Evolutionary conservation across 2,329 filamentous ascomycete species (phyloP).

Genomic region (Cladosporium velox): DNA sequence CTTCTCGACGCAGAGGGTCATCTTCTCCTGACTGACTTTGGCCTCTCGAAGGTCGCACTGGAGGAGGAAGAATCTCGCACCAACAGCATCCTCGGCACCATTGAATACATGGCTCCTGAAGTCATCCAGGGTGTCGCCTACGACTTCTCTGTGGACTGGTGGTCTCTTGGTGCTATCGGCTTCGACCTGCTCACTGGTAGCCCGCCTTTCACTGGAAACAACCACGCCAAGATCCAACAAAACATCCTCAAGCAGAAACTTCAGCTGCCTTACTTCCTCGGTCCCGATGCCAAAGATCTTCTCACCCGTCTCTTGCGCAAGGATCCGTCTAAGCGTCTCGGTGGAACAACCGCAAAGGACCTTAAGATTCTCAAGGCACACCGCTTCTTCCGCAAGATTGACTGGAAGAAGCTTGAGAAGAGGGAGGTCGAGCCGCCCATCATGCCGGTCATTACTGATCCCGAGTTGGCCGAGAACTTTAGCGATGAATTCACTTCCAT

Average conservation of each 20-base stretch:
- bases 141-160: constrained; percentile 96
- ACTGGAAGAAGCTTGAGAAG: constrained; percentile 84
- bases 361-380: constrained; percentile 83
- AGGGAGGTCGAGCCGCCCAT: constrained; percentile 88
- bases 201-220: constrained; percentile 86
- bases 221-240: constrained; percentile 92
- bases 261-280: constrained; percentile 83
- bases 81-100: constrained; percentile 88
- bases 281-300: constrained; percentile 89
- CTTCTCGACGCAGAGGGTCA: constrained; percentile 89
- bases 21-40: constrained; percentile 92
- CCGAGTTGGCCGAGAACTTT: constrained; percentile 96
- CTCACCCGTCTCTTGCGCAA: constrained; percentile 88
- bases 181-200: constrained; percentile 91
- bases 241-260: constrained; percentile 95
- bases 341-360: constrained; percentile 86
- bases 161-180: constrained; percentile 91
- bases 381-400: constrained; percentile 94
- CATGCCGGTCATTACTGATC: constrained; percentile 89
- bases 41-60: constrained; percentile 89
- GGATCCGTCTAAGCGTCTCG: constrained; percentile 86
- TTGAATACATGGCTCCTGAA: constrained; percentile 99
- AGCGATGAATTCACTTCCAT: constrained; percentile 86
- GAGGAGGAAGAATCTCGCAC: constrained; percentile 70
- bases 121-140: constrained; percentile 86